A percentile compares a stretch with the other conserved stretches of the same genome.
Conservation (phyloP, 306 rosid genomes). For the Quercus variabilis region DNA sequence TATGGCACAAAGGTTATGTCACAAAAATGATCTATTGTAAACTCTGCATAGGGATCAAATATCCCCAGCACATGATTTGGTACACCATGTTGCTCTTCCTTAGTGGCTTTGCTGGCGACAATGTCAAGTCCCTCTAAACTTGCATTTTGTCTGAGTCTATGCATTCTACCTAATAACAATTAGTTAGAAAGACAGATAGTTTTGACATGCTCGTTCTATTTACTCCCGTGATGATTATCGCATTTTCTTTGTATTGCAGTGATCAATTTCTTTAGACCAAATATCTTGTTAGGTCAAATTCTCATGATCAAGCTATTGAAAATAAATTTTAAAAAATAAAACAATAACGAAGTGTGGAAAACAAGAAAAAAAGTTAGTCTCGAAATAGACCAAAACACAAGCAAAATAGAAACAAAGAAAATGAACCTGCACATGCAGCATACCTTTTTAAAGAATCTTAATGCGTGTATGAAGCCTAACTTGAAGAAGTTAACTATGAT, state of each 20-base stretch:
- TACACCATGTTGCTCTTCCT: constrained; percentile 58
- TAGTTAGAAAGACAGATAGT: constrained; percentile 67
- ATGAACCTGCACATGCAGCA: too few relatives aligned
- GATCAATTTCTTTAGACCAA: constrained; percentile 27
- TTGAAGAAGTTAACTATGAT: too few relatives aligned
- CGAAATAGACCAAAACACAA: background rate
- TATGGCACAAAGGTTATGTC: constrained; percentile 36
- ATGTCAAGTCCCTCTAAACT: constrained; percentile 66
- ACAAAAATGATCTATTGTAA: constrained; percentile 45
- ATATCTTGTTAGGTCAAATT: constrained; percentile 20
- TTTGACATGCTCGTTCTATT: constrained; percentile 80
- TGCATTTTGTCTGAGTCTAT: constrained; percentile 92
- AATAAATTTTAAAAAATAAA: background rate
- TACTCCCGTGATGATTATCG: constrained; percentile 71
- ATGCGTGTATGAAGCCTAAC: too few relatives aligned
- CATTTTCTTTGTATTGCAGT: constrained; percentile 56
- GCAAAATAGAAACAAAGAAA: too few relatives aligned
- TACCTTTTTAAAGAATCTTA: too few relatives aligned
- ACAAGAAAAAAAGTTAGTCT: too few relatives aligned
- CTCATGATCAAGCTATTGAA: constrained; percentile 13
- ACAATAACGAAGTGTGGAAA: too few relatives aligned
- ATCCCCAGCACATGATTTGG: constrained; percentile 78
- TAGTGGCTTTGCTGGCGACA: constrained; percentile 62
- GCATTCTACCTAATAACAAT: constrained; percentile 53
- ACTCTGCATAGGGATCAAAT: constrained; percentile 46